Evolutionary conservation across 2,329 filamentous ascomycete genomes (phyloP).

Genomic region (Myriosclerotinia curreyana): DNA sequence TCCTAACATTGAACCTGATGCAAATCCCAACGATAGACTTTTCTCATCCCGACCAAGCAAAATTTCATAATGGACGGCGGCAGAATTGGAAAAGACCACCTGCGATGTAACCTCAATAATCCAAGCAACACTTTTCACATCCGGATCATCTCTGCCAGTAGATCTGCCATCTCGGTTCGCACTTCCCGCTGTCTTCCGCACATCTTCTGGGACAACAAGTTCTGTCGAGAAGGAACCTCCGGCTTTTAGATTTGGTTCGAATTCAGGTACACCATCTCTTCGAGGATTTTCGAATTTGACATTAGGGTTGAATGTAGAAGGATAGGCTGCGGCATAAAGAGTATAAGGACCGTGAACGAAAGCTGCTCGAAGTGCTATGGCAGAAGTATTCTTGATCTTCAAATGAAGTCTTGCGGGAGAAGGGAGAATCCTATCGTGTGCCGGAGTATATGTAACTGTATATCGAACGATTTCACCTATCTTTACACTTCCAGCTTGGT

Average conservation of each 20-base stretch:
- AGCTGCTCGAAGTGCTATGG: conserved; percentile 85
- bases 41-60: conserved; percentile 82
- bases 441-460: conserved; percentile 88
- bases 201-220: conserved; percentile 74
- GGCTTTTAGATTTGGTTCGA: conserved; percentile 94
- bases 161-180: conserved; percentile 44
- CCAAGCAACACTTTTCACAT: conserved; percentile 69
- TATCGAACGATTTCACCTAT: conserved; percentile 92
- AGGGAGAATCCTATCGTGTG: conserved; percentile 83
- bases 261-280: conserved; percentile 77
- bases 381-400: conserved; percentile 87
- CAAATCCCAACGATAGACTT: conserved; percentile 64
- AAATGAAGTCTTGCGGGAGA: conserved; percentile 77
- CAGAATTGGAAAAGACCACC: conserved; percentile 87
- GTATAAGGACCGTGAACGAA: conserved; percentile 97
- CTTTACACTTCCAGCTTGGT: conserved; percentile 88
- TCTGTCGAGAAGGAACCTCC: conserved; percentile 82
- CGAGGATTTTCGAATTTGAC: conserved; percentile 67
- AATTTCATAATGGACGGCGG: conserved; percentile 83
- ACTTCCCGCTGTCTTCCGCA: conserved; percentile 61
- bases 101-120: conserved; percentile 89
- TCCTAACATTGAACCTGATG: conserved; percentile 40
- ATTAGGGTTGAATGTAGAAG: conserved; percentile 79
- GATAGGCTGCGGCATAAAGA: conserved; percentile 81
- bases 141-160: conserved; percentile 42